Conservation (phyloP, 78 protist genomes). For the Speleostelium caveatum region DNA sequence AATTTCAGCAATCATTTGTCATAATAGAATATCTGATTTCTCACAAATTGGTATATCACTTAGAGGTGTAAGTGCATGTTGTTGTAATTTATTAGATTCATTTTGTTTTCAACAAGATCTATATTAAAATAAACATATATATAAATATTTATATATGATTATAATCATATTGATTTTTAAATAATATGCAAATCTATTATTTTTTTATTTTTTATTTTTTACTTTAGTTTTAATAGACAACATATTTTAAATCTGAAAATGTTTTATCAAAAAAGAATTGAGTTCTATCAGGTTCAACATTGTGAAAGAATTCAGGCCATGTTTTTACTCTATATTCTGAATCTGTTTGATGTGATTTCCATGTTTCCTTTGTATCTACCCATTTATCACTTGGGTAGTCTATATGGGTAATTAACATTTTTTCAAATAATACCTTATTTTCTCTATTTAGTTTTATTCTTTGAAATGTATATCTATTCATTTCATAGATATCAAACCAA, state of each 20-base stretch:
- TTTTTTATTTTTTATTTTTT: not conserved
- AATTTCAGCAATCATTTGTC: slow-evolving; percentile 37
- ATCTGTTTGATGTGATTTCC: not conserved
- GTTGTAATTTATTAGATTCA: slow-evolving; percentile 64
- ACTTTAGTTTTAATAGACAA: not conserved
- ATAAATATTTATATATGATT: too few relatives aligned
- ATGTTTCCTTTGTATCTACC: not conserved
- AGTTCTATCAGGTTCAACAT: too few relatives aligned
- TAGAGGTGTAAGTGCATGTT: slow-evolving; percentile 33
- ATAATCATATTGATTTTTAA: not conserved
- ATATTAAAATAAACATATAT: not conserved
- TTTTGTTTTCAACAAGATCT: slow-evolving; percentile 41
- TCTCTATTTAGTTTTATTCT: not conserved
- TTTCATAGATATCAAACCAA: slow-evolving; percentile 9
- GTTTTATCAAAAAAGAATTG: too few relatives aligned
- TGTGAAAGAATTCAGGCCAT: not conserved
- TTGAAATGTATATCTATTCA: not conserved
- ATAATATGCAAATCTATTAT: not conserved
- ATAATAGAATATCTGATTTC: slow-evolving; percentile 49
- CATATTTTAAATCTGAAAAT: too few relatives aligned
- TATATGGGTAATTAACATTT: not conserved
- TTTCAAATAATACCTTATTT: not conserved
- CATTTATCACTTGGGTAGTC: not conserved
- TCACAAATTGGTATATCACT: slow-evolving; percentile 41
- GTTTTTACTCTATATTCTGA: not conserved